Evolutionary conservation across 2,329 filamentous ascomycete genomes (phyloP), one percentile per base, ranked within the genome.

Genomic region (Botrytis galanthina): DNA sequence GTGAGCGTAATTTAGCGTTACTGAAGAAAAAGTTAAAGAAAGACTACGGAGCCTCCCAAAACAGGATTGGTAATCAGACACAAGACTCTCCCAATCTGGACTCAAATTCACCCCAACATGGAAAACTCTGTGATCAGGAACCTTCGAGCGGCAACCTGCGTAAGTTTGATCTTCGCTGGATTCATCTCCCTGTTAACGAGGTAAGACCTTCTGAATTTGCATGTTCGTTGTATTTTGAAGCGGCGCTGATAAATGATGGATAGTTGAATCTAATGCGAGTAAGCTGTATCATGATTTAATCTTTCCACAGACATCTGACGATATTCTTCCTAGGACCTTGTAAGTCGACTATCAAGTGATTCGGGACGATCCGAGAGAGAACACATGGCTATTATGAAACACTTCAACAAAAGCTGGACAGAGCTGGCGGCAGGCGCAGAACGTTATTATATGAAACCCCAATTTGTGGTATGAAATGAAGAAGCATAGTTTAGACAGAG

Each of bases 331-430:
- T 18, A 44, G 61, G 39, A 64, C 39, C 61, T 64, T 10, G 62
- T 64, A 7, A 64, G 62, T 46, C 62, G 39, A 8, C 10, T 64
- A 32, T 64, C 62, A 6, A 39, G 44, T 46, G 62, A 64, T 64
- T 46, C n/a, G 12, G 20, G 20, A 8, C 14, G 62, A 22, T 64
- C 39, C 0, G 62, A 64, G 3, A 14, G 14, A 22, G 39, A 64
- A 64, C 39, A 64, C 44, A 64, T 64, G 39, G 14, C 62, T 64
- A 20, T 46, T 6, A 64, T 64, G 62, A 64, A 64, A 44, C 62
- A 46, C 62, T 64, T 64, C 22, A 46, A 64, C 29, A 32, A 20
- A 46, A 64, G 62, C 62, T 64, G 62, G 62, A 29, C 62, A 5
- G 42, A 42, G 44, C 29, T 64, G 26, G 62, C 62, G 9, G 62